These are phyloP conservation scores for Ramularia endophylla DNA, from an alignment of 2,329 filamentous ascomycete species.

Conservation along the genomic window DNA sequence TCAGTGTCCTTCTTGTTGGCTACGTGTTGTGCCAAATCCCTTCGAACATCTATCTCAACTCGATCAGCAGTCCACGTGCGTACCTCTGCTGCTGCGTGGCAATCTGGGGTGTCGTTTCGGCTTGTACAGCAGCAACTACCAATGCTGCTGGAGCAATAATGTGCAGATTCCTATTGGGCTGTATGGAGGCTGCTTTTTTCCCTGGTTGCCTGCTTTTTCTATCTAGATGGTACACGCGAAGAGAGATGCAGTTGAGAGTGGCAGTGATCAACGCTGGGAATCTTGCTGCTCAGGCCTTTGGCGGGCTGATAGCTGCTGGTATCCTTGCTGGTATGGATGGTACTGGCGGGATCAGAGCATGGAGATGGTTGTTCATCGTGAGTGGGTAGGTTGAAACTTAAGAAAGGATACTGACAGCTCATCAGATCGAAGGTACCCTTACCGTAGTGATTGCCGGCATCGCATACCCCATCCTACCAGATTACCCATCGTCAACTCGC, in stretches of 20 bases:
- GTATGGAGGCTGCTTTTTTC: conserved; percentile 50
- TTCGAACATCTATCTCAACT: conserved; percentile 72
- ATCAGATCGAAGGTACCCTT: conserved; percentile 9
- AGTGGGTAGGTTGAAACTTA: too few relatives aligned
- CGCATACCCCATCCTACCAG: conserved; percentile 12
- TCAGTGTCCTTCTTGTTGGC: conserved; percentile 56
- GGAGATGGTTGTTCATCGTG: conserved; percentile 37
- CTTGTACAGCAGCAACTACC: conserved; percentile 32
- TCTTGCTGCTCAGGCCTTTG: conserved; percentile 66
- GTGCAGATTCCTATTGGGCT: conserved; percentile 56
- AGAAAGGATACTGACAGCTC: too few relatives aligned
- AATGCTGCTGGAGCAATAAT: conserved; percentile 25
- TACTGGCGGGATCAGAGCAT: conserved; percentile 51
- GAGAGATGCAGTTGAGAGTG: conserved; percentile 61
- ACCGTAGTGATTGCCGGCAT: conserved; percentile 6
- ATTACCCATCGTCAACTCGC: conserved; percentile 32
- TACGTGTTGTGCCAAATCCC: conserved; percentile 46
- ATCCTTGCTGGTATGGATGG: conserved; percentile 62
- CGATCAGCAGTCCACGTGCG: conserved; percentile 56
- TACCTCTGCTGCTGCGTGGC: conserved; percentile 67
- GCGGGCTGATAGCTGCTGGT: conserved; percentile 52
- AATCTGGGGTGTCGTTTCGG: conserved; percentile 65
- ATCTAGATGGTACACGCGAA: conserved; percentile 62
- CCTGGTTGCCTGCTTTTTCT: conserved; percentile 52
- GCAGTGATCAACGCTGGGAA: conserved; percentile 63